Percentiles rank a stretch among this genome's conserved stretches.
phyloP scores from a whole-genome alignment of 2,329 filamentous ascomycete species.

The Calonectria hongkongensis region DNA sequence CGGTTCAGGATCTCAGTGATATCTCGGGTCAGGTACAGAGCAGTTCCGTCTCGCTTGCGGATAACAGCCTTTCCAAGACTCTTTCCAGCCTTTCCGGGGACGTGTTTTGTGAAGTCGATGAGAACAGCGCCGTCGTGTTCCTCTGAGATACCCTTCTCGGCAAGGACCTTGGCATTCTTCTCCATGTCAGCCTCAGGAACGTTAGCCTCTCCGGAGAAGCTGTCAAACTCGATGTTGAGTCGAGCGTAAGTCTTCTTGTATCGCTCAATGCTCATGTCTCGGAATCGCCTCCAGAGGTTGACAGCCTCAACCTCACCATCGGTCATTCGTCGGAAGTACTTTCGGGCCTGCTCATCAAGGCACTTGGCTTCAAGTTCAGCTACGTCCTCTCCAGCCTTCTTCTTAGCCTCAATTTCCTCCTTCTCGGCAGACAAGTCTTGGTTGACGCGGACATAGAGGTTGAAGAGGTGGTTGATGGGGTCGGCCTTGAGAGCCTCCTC shows the following conservation, averaged over 20 bases:
- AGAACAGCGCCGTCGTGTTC: slow-evolving; percentile 84
- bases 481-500: slow-evolving; percentile 82
- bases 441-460: slow-evolving; percentile 89
- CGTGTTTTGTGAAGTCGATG: slow-evolving; percentile 82
- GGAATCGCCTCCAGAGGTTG: slow-evolving; percentile 78
- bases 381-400: slow-evolving; percentile 71
- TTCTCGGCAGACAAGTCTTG: slow-evolving; percentile 79
- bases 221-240: slow-evolving; percentile 82
- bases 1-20: slow-evolving; percentile 84
- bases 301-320: slow-evolving; percentile 78
- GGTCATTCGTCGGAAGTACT: slow-evolving; percentile 83
- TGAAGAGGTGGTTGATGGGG: slow-evolving; percentile 87
- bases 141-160: slow-evolving; percentile 78
- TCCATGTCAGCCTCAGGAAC: slow-evolving; percentile 81
- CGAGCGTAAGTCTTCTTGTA: slow-evolving; percentile 82
- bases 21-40: slow-evolving; percentile 86
- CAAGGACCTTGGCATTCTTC: slow-evolving; percentile 76
- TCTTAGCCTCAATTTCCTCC: slow-evolving; percentile 76
- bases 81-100: slow-evolving; percentile 80
- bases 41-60: slow-evolving; percentile 83
- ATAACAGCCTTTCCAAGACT: slow-evolving; percentile 82
- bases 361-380: slow-evolving; percentile 70
- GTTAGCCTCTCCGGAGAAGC: slow-evolving; percentile 83
- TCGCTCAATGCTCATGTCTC: slow-evolving; percentile 79
- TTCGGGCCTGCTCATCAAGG: slow-evolving; percentile 84